These are phyloP conservation scores for Skeletonema potamos DNA, from an alignment of 108 stramenopile species.

Conservation along the genomic window DNA sequence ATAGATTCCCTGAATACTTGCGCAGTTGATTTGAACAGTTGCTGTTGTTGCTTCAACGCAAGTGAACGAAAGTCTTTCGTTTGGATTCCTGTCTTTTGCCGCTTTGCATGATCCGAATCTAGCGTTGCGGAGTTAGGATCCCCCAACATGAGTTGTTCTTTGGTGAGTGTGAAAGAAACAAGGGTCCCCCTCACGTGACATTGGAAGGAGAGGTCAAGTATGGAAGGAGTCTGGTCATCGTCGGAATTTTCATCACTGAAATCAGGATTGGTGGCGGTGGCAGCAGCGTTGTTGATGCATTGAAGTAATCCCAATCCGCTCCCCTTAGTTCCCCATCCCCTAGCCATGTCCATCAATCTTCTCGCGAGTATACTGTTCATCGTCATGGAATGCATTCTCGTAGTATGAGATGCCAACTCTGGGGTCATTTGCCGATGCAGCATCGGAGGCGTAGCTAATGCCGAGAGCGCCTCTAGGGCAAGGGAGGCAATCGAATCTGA, in stretches of 20 bases:
- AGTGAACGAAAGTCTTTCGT: neutral
- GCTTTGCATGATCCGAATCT: slow-evolving; percentile 1
- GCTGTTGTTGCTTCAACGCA: neutral
- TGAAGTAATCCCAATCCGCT: slow-evolving; percentile 74
- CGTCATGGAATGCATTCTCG: slow-evolving; percentile 52
- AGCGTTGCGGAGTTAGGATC: neutral
- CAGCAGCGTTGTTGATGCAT: slow-evolving; percentile 30
- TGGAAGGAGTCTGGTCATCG: neutral
- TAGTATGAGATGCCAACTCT: slow-evolving; percentile 69
- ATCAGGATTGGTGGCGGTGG: neutral
- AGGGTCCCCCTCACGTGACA: neutral
- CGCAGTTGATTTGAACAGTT: slow-evolving; percentile 45
- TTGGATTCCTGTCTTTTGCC: slow-evolving; percentile 1
- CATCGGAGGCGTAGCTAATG: slow-evolving; percentile 73
- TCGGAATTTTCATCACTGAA: neutral
- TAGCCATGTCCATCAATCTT: slow-evolving; percentile 70
- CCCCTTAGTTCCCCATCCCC: slow-evolving; percentile 88
- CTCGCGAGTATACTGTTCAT: slow-evolving; percentile 41
- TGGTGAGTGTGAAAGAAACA: neutral
- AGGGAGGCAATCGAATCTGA: slow-evolving; percentile 62
- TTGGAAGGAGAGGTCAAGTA: neutral
- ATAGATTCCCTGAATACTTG: slow-evolving; percentile 41
- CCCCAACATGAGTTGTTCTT: neutral
- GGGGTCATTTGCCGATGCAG: slow-evolving; percentile 88
- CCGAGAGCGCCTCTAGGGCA: slow-evolving; percentile 60